Percentiles rank a stretch among this genome's conserved stretches.
These are phyloP conservation scores for Immersiporthe knoxdaviesiana DNA, from an alignment of 2,329 filamentous ascomycete genomes.

Conservation along the genomic window DNA sequence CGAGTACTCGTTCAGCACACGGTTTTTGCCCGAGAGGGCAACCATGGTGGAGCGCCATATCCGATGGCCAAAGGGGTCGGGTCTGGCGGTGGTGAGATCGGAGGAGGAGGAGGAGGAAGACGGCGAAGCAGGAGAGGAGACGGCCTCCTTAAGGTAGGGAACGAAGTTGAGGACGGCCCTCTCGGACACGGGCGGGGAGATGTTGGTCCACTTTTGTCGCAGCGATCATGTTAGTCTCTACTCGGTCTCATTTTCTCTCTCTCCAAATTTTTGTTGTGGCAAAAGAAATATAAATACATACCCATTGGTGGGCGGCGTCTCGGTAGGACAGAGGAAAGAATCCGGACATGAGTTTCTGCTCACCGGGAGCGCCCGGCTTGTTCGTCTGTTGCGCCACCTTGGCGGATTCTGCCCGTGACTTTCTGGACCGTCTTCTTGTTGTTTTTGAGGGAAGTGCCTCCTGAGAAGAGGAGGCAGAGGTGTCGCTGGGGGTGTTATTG, in stretches of 20 bases:
- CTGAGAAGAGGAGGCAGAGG: conserved; percentile 21
- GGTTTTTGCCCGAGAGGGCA: conserved; percentile 79
- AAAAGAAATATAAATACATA: conserved; percentile 52
- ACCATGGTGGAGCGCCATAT: conserved; percentile 88
- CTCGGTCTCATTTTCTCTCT: conserved; percentile 15
- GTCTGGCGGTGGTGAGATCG: conserved; percentile 47
- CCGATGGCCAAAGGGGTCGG: conserved; percentile 82
- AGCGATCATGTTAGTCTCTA: conserved; percentile 17
- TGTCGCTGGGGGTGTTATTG: conserved; percentile 7
- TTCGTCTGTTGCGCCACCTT: conserved; percentile 15
- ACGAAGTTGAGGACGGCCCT: conserved; percentile 85
- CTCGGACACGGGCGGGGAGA: conserved; percentile 84
- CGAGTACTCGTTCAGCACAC: conserved; percentile 90
- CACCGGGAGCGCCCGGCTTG: conserved; percentile 19
- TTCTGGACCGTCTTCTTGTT: conserved; percentile 23
- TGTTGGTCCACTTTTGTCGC: conserved; percentile 71
- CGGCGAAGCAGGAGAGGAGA: conserved; percentile 61
- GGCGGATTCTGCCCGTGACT: not conserved
- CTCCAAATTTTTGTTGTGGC: no score
- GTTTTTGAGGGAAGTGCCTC: conserved; percentile 7
- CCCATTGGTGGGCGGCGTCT: conserved; percentile 90
- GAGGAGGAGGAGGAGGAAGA: no score
- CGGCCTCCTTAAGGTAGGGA: conserved; percentile 77
- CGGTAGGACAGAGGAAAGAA: conserved; percentile 90
- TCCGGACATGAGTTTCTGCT: conserved; percentile 50